Base-by-base conservation (phyloP, 768 basidiomycete species). In the Artomyces pyxidatus region DNA sequence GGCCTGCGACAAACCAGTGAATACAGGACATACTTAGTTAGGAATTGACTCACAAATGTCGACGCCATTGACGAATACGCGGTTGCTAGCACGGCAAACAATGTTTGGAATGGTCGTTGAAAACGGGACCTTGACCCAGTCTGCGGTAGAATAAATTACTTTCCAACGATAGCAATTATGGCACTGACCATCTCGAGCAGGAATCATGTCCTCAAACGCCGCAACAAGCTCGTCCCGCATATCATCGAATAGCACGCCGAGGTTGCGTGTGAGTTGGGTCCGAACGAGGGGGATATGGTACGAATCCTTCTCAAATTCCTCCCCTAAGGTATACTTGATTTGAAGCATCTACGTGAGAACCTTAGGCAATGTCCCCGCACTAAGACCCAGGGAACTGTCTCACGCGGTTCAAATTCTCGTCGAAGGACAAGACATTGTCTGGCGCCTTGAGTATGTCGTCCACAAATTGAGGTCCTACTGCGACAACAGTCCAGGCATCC, bases 31-130 rank as follows among this genome's bases (percentile, higher is more conserved):
- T 14, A 14, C 25, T 21, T 6, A n/a, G n/a, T n/a, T n/a, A n/a
- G n/a, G n/a, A n/a, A n/a, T n/a, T 39, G 30, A 59, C 65, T 47
- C 47, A 72, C 72, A 69, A 40, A 70, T 48, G 8, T 66, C 62
- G 4, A 60, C 42, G 1, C 71, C 71, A n/a, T n/a, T n/a, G 23
- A 73, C 67, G 42, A 71, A 72, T 32, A 71, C 49, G 23, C 72
- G 70, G 47, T 70, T 73, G 42, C 66, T 70, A 49, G 57, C 59
- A 53, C 69, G 67, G 56, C 63, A 65, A 46, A 63, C 63, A 46
- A 65, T 63, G 26, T 30, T 17, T 25, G 19, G 19, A 2, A 44
- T n/a, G n/a, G 42, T 44, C 17, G 14, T 25, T 21, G 16, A 7
- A 5, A 25, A 17, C 11, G 42, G 42, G 3, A 44, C 21, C 26